Conservation (phyloP, 164 flowering plant species). For the Nelumbo lutea region DNA sequence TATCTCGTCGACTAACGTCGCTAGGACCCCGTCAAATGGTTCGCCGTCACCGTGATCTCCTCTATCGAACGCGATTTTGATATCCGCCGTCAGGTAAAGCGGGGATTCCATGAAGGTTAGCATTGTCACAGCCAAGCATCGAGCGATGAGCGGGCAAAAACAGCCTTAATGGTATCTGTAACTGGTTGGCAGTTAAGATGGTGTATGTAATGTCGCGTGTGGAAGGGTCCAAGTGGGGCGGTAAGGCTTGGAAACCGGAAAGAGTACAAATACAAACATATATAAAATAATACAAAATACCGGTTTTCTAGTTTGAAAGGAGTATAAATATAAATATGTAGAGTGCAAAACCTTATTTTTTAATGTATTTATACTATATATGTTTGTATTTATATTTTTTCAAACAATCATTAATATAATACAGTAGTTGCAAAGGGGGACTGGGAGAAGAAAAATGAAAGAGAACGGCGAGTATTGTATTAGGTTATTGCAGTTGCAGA, state of each 20-base stretch:
- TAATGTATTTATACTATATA: no score
- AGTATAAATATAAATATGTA: no score
- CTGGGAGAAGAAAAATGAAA: no score
- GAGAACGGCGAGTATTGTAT: no score
- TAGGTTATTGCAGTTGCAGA: no score
- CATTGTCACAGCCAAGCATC: slow-evolving; percentile 59
- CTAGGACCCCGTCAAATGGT: slow-evolving; percentile 67
- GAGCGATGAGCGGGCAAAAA: slow-evolving; percentile 41
- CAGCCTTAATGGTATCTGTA: slow-evolving; percentile 24
- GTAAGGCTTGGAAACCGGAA: slow-evolving; percentile 13
- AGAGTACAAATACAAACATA: no score
- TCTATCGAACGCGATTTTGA: slow-evolving; percentile 45
- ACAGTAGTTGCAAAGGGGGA: no score
- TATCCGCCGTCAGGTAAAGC: slow-evolving; percentile 36
- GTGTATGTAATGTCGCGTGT: slow-evolving; percentile 48
- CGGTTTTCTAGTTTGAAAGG: no score
- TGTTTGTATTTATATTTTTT: no score
- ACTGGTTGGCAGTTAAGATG: slow-evolving; percentile 27
- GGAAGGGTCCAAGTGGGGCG: slow-evolving; percentile 40
- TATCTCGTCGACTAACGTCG: slow-evolving; percentile 66
- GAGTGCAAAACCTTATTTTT: no score
- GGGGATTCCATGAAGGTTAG: slow-evolving; percentile 39
- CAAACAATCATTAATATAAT: no score
- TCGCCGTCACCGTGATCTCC: slow-evolving; percentile 82
- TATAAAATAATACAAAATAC: no score